phyloP scores from a whole-genome alignment of 352 stramenopile genomes.

The Phytopythium cucurbitacearum region DNA sequence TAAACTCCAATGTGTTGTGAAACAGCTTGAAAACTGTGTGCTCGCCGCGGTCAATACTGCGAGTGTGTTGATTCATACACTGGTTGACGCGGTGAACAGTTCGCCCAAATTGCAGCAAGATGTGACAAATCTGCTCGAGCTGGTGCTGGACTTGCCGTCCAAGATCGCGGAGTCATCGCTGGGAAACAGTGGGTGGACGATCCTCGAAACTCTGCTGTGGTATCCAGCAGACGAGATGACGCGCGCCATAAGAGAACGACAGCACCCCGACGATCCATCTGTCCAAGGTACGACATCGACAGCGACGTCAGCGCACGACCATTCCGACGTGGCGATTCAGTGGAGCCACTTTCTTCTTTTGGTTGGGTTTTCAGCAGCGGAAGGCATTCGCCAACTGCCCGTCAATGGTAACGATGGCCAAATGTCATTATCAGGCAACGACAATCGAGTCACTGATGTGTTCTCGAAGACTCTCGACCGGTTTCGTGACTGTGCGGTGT shows the following conservation, averaged over 20 bases:
- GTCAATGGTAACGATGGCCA: constrained; percentile 2
- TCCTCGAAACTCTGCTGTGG: constrained; percentile 30
- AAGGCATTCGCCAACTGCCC: not conserved
- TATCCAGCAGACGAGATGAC: constrained; percentile 33
- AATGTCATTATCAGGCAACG: constrained; percentile 2
- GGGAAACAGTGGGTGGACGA: not conserved
- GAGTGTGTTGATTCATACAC: constrained; percentile 2
- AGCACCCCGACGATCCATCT: not conserved
- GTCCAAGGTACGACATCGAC: constrained; percentile 1
- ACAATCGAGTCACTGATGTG: constrained; percentile 15
- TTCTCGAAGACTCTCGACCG: constrained; percentile 29
- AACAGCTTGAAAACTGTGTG: constrained; percentile 35
- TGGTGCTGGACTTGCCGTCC: constrained; percentile 14
- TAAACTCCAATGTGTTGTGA: not conserved
- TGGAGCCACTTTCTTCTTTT: constrained; percentile 36
- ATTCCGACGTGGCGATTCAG: constrained; percentile 18
- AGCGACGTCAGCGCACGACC: not conserved
- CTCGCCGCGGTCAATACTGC: constrained; percentile 35
- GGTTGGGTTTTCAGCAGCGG: constrained; percentile 17
- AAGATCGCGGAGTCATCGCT: constrained; percentile 4
- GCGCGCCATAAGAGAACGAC: constrained; percentile 31
- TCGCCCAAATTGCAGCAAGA: constrained; percentile 21
- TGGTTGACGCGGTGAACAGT: not conserved
- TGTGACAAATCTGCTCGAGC: constrained; percentile 19
- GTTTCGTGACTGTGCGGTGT: constrained; percentile 25